Percentiles rank a stretch among this genome's conserved stretches.
These are phyloP conservation scores for Wallemia ichthyophaga DNA, from an alignment of 1,284 basidiomycete species.

Conservation along the genomic window DNA sequence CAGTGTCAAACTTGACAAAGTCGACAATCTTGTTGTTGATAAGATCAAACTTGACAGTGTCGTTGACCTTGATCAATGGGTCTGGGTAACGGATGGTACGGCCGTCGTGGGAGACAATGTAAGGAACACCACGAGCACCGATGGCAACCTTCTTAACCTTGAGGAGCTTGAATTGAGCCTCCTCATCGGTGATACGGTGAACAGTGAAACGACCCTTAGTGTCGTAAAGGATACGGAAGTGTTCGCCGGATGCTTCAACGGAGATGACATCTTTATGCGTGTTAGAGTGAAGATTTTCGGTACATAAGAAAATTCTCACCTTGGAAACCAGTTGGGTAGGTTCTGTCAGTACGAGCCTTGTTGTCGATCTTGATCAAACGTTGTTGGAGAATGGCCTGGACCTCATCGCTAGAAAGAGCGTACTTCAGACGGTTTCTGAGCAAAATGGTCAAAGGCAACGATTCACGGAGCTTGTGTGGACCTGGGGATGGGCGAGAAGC, in stretches of 20 bases:
- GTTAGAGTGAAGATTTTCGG: slow-evolving; percentile 1
- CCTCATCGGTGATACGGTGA: slow-evolving; percentile 96
- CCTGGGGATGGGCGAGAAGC: slow-evolving; percentile 88
- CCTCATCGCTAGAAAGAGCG: slow-evolving; percentile 85
- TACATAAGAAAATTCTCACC: slow-evolving; percentile 24
- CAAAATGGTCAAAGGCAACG: slow-evolving; percentile 73
- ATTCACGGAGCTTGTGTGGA: slow-evolving; percentile 97
- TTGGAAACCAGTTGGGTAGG: slow-evolving; percentile 91
- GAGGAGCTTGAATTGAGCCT: slow-evolving; percentile 90
- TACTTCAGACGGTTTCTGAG: slow-evolving; percentile 98
- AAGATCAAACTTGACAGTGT: slow-evolving; percentile 91
- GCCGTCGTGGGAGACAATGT: slow-evolving; percentile 95
- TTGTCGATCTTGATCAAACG: slow-evolving; percentile 93
- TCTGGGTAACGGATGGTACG: slow-evolving; percentile 99
- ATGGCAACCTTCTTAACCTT: slow-evolving; percentile 82
- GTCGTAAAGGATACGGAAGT: slow-evolving; percentile 98
- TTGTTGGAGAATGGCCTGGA: slow-evolving; percentile 78
- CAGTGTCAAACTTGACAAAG: slow-evolving; percentile 75
- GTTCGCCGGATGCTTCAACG: slow-evolving; percentile 93
- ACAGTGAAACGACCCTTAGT: slow-evolving; percentile 98
- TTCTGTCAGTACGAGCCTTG: slow-evolving; percentile 95
- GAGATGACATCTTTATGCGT: slow-evolving; percentile 53
- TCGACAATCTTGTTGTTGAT: slow-evolving; percentile 82
- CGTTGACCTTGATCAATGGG: slow-evolving; percentile 81
- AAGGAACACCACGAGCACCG: slow-evolving; percentile 77